Percentiles rank a stretch among this genome's conserved stretches.
Evolutionary conservation across 2,329 filamentous ascomycete genomes (phyloP).

Genomic region (Trichoderma sp.): DNA sequence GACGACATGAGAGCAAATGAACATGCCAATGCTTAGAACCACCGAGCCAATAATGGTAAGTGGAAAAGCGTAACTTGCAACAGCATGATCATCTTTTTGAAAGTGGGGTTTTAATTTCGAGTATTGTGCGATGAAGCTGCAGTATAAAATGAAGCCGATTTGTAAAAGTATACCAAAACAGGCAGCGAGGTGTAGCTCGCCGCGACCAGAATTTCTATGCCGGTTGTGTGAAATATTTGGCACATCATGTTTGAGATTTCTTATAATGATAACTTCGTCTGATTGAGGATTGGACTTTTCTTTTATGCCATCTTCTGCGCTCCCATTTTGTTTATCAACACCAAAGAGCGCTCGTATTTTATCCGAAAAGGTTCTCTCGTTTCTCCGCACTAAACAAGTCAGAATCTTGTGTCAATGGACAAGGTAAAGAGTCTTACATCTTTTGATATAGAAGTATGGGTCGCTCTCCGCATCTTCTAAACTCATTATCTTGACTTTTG

Average conservation of each 20-base stretch:
- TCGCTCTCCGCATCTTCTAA: background rate
- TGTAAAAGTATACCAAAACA: background rate
- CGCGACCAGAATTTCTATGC: background rate
- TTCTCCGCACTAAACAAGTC: background rate
- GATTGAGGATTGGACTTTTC: background rate
- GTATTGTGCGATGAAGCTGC: background rate
- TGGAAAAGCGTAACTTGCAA: conserved; percentile 27
- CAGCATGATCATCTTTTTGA: background rate
- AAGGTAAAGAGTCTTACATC: background rate
- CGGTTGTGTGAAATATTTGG: conserved; percentile 13
- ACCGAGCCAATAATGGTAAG: conserved; percentile 29
- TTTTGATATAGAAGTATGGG: background rate
- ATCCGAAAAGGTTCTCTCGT: background rate
- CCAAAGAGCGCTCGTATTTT: background rate
- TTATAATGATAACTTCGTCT: background rate
- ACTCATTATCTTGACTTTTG: background rate
- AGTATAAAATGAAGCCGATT: background rate
- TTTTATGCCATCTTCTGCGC: background rate
- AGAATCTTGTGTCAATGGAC: background rate
- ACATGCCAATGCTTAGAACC: conserved; percentile 28
- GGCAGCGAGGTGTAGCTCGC: background rate
- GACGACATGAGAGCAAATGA: conserved; percentile 33
- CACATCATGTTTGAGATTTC: background rate
- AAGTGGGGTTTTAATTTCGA: background rate
- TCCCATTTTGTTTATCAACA: background rate